Evolutionary conservation across 1,284 basidiomycete species (phyloP), one percentile per base, ranked within the genome.

Genomic region (Cryptococcus depauperatus): DNA sequence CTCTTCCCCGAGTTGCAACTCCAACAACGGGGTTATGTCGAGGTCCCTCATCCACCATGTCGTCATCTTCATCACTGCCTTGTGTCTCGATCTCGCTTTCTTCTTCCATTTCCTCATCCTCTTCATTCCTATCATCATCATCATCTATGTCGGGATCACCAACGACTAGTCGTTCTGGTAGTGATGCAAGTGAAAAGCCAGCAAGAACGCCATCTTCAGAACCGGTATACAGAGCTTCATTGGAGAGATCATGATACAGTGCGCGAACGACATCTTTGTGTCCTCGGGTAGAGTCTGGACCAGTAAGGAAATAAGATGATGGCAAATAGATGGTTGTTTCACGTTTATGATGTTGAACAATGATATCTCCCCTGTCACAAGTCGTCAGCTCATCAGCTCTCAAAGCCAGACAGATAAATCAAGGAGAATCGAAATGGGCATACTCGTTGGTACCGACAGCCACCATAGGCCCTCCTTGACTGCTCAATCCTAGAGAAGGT

Each of bases 221-320:
- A 1, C 71, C 71, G 1, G 70, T 72, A 54, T 70, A 73, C 5
- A 73, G 42, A 8, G 63, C 69, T 44, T 68, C 60, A 44, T 66
- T 66, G 11, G 43, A n/a, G 10, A 57, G 21, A 37, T 69, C 66
- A 50, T 72, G 66, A 47, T 62, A 66, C 35, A 71, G 41, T 26
- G 58, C 54, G n/a, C 69, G 58, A 34, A 73, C 61, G 22, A 72
- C 69, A 50, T 70, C 70, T 46, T 64, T 61, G 52, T 72, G 71
- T 5, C 68, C 68, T 11, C 64, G 35, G 1, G 33, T 27, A 11
- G 50, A 40, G 3, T 37, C 54, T 19, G 67, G 67, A 1, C 58
- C 61, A 3, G 65, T 52, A 22, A 64, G 50, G 34, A 71, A 52
- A 54, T 52, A 70, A 6, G 62, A 62, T 5, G 68, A 69, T 6